Evolutionary conservation across 2,329 filamentous ascomycete genomes (phyloP), one percentile per base, ranked within the genome.

Genomic region (Talaromyces piceae): DNA sequence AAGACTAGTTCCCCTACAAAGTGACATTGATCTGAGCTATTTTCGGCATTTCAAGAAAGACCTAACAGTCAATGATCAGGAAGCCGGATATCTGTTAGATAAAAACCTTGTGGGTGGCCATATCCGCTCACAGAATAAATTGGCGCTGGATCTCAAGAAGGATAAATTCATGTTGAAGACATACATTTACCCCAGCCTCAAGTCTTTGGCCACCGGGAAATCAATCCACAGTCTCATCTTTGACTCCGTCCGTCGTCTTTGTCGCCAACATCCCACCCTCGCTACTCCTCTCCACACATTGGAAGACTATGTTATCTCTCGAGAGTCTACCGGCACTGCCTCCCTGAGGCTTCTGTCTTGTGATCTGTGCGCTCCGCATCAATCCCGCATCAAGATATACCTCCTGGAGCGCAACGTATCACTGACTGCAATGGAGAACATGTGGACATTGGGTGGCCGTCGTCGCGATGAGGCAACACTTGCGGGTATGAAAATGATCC

Each of bases 331-430:
- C 1, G 28, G 28, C 28, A n/a, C 18, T 30, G 43, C 50, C 8
- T 48, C 45, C 7, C 48, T 58, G 9, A 31, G 28, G 5, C 23
- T 43, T 20, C 11, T 57, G 1, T 56, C 56, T 16, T 54, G 52
- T 13, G 57, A 57, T 46, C 39, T 58, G n/a, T 20, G 52, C 45
- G 31, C 54, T 16, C 50, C 57, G 7, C 33, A 30, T n/a, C 37
- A 54, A 18, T 49, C 54, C 2, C 54, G 56, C 20, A 52, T 56
- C 28, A 58, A 58, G 31, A 45, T 55, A 28, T 58, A 58, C 28
- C 23, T 55, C 23, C 22, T 53, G 8, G 56, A 59, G 18, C 33
- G 44, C 23, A 31, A 33, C 20, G 56, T 59, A 8, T 41, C 47
- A 3, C 49, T 49, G 12, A 37, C 23, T 3, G 16, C 33, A 2